phyloP scores from a whole-genome alignment of 1,284 basidiomycete genomes.

The Termitomyces sp. region DNA sequence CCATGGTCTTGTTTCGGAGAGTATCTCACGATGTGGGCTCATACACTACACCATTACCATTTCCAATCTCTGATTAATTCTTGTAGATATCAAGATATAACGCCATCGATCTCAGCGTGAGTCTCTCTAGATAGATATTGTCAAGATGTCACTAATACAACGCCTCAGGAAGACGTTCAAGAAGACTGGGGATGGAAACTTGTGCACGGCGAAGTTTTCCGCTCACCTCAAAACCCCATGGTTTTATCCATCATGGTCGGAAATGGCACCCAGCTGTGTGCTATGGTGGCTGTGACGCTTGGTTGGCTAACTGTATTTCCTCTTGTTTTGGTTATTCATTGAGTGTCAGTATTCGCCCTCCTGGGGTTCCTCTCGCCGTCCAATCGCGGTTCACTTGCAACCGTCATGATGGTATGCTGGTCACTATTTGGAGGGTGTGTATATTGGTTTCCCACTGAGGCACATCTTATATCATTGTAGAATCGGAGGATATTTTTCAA shows the following conservation, averaged over 20 bases:
- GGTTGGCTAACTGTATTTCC: constrained; percentile 34
- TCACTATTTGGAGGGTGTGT: constrained; percentile 82
- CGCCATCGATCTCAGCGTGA: constrained; percentile 84
- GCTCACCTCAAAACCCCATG: constrained; percentile 77
- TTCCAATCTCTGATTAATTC: constrained; percentile 4
- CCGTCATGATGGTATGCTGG: constrained; percentile 96
- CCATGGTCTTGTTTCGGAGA: constrained; percentile 83
- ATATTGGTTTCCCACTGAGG: neutral
- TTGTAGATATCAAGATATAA: constrained; percentile 92
- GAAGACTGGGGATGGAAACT: constrained; percentile 99
- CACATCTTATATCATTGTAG: constrained; percentile 30
- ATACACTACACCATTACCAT: neutral
- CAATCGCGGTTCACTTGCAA: constrained; percentile 91
- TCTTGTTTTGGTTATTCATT: neutral
- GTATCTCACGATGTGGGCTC: constrained; percentile 82
- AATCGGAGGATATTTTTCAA: constrained; percentile 87
- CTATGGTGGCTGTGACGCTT: constrained; percentile 88
- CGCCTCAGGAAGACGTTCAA: constrained; percentile 85
- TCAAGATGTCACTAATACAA: constrained; percentile 4
- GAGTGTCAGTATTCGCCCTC: constrained; percentile 80
- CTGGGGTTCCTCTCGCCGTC: constrained; percentile 96
- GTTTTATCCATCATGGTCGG: constrained; percentile 83
- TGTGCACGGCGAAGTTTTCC: constrained; percentile 94
- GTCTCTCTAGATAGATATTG: constrained; percentile 19
- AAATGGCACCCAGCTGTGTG: constrained; percentile 85